Base-by-base conservation (phyloP, 768 basidiomycete genomes). In the Lanmaoa pseudosensibilis region DNA sequence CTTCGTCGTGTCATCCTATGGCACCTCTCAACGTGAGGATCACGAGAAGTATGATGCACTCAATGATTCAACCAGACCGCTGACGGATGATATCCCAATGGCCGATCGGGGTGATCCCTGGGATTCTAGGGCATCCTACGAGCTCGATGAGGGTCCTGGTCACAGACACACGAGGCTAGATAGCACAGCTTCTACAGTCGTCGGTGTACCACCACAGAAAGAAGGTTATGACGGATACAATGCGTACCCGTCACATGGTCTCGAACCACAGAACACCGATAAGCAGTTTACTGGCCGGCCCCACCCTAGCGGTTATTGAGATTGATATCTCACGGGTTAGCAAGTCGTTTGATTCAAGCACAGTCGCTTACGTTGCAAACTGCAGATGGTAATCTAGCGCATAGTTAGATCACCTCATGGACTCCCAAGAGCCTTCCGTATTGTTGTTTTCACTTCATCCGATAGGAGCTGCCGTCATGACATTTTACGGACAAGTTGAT, bases 31-130 rank as follows among this genome's bases (percentile, higher is more conserved):
- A 71, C 84, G 84, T 32, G 78, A 76, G n/a, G 92, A 94, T 65
- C 91, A 93, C 68, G 82, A 82, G 59, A 85, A 88, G 65, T 94
- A 92, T 65, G 85, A 88, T 65, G 82, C 83, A 25, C 77, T 91
- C 54, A 85, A 85, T 67, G 86, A 86, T 60, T 72, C 83, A 4
- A 75, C 77, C 13, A 77, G 77, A 60, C 78, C 80, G 46, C 69
- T 83, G 54, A 80, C 77, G 33, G 74, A 75, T 60, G 84, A 88
- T 61, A 85, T 87, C 34, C 83, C 84, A 11, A 79, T 91, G 75
- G 79, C 77, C 58, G 77, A 81, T 60, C 84, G 87, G 52, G 77
- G 74, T 59, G 85, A 87, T 65, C 80, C 85, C n/a, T 92, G 88
- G 86, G 83, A 89, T 54, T 75, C 82, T 27, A 78, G 86, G 52